Evolutionary conservation across 1,139 yeast genomes (phyloP).

Genomic region (Kodamaea plutei): DNA sequence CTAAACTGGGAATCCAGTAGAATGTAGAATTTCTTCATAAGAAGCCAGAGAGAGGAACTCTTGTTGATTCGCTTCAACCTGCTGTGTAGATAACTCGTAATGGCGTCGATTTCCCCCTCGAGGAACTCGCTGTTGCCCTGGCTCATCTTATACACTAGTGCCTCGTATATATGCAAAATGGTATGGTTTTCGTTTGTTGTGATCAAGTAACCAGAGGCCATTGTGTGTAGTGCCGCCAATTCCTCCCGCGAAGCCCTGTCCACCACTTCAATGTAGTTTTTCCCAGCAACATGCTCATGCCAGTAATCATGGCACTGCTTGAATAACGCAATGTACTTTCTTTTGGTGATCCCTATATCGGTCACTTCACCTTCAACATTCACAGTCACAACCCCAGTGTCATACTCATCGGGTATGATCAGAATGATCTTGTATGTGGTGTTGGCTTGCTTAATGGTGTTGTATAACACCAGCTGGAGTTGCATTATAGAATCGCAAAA

Average conservation of each 20-base stretch:
- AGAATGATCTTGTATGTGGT: conserved; percentile 20
- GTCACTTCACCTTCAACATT: conserved; percentile 14
- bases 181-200: conserved; percentile 44
- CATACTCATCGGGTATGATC: conserved; percentile 17
- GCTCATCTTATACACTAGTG: conserved; percentile 16
- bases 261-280: conserved; percentile 5
- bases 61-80: conserved; percentile 37
- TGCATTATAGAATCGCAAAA: too few relatives aligned
- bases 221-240: conserved; percentile 13
- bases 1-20: conserved; percentile 11
- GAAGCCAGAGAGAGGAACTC: conserved; percentile 40
- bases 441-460: conserved; percentile 8
- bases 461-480: conserved; percentile 12
- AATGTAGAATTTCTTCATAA: conserved; percentile 27
- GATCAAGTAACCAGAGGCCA: conserved; percentile 33
- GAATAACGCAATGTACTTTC: conserved; percentile 28
- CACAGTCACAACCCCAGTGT: conserved; percentile 6
- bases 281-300: conserved; percentile 17
- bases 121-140: conserved; percentile 7
- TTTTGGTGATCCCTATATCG: conserved; percentile 35
- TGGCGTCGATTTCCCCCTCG: conserved; percentile 25
- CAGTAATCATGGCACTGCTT: conserved; percentile 33
- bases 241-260: conserved; percentile 1
- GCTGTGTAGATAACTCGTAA: conserved; percentile 31
- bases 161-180: conserved; percentile 29